Percentiles rank a stretch among this genome's conserved stretches.
These are phyloP conservation scores for Mucor saturninus DNA, from an alignment of 371 early-diverging fungal genomes.

Conservation along the genomic window DNA sequence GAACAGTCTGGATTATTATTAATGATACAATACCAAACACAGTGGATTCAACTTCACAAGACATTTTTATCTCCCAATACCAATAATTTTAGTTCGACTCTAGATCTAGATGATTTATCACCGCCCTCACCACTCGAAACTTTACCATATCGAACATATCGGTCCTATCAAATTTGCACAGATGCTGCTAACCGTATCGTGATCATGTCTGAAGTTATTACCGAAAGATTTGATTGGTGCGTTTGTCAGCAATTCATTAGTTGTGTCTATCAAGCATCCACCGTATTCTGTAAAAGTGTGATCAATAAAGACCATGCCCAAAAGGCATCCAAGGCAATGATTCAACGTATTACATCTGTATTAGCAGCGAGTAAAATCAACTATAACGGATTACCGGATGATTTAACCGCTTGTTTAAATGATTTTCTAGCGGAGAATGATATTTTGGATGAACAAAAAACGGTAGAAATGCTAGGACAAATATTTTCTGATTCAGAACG, in stretches of 20 bases:
- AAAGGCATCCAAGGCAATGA: conserved; percentile 37
- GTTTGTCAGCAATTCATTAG: conserved; percentile 50
- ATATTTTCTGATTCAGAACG: conserved; percentile 18
- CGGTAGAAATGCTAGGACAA: conserved; percentile 20
- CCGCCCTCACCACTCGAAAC: conserved; percentile 13
- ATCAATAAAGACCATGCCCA: conserved; percentile 26
- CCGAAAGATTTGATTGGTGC: conserved; percentile 47
- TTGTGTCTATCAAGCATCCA: conserved; percentile 51
- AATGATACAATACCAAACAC: conserved; percentile 51
- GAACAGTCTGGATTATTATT: conserved; percentile 44
- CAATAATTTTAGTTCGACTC: background rate
- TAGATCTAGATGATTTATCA: background rate
- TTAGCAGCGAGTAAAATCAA: conserved; percentile 36
- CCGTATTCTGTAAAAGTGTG: conserved; percentile 45
- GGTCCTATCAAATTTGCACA: conserved; percentile 45
- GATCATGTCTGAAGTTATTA: conserved; percentile 38
- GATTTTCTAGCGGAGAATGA: conserved; percentile 43
- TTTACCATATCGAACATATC: conserved; percentile 26
- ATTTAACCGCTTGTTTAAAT: conserved; percentile 43
- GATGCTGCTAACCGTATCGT: conserved; percentile 55
- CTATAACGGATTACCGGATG: conserved; percentile 48
- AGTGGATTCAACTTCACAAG: conserved; percentile 52
- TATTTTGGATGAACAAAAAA: conserved; percentile 11
- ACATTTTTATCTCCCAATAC: conserved; percentile 35
- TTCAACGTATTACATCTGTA: conserved; percentile 45